phyloP scores from a whole-genome alignment of 495 filamentous ascomycete genomes.

The Aeminium ludgeri region DNA sequence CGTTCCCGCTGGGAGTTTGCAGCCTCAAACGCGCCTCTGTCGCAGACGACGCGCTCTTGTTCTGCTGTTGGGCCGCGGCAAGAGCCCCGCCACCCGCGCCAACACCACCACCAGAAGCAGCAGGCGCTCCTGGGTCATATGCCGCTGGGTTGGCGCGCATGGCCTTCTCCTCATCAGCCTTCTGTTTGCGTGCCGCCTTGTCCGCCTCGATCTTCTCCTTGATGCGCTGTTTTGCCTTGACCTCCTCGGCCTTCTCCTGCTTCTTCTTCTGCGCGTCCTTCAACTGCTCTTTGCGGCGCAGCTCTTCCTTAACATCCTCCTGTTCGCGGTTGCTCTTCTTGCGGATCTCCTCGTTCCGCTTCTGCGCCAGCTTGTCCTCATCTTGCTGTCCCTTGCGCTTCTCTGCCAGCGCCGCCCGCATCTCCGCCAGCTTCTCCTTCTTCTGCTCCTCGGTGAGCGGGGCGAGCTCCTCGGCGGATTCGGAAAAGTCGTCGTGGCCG shows the following conservation, averaged over 20 bases:
- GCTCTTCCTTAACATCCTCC: conserved; percentile 34
- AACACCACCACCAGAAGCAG: not conserved
- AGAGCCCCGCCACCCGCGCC: conserved; percentile 22
- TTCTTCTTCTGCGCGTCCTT: conserved; percentile 76
- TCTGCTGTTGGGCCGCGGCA: conserved; percentile 21
- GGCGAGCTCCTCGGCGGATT: conserved; percentile 79
- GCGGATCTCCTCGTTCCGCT: conserved; percentile 87
- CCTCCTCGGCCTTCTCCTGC: conserved; percentile 73
- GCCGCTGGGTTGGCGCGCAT: conserved; percentile 52
- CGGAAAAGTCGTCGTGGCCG: conserved; percentile 77
- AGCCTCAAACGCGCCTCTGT: conserved; percentile 69
- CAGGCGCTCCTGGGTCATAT: conserved; percentile 25
- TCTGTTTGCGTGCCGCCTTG: conserved; percentile 65
- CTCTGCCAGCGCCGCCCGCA: conserved; percentile 51
- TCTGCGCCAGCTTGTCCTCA: conserved; percentile 66
- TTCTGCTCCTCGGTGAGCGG: conserved; percentile 89
- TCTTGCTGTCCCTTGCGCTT: conserved; percentile 55
- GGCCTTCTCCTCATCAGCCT: conserved; percentile 70
- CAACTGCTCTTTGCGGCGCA: conserved; percentile 69
- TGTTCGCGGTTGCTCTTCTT: conserved; percentile 34
- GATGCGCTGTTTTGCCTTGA: conserved; percentile 71
- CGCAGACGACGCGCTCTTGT: conserved; percentile 45
- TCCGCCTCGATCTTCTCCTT: conserved; percentile 85
- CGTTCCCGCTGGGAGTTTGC: conserved; percentile 53
- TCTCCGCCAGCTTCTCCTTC: conserved; percentile 54